A percentile compares a stretch with the other conserved stretches of the same genome.
These are phyloP conservation scores for Lodderomyces margitis DNA, from an alignment of 1,139 yeast species.

Conservation along the genomic window DNA sequence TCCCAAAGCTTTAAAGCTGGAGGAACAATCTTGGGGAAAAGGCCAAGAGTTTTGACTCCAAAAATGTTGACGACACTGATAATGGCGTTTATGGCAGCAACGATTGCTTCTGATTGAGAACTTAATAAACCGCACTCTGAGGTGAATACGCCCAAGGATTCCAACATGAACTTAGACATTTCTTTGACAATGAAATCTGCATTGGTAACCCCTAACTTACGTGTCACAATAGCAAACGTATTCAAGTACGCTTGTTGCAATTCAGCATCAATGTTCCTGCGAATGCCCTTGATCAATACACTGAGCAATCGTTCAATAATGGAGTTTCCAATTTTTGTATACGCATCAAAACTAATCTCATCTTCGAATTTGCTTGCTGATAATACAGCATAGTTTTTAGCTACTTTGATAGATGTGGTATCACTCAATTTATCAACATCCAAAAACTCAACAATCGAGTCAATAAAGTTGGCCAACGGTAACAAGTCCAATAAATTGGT, in stretches of 20 bases:
- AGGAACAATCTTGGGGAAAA: conserved; percentile 80
- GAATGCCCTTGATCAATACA: conserved; percentile 46
- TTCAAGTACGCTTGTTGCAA: conserved; percentile 71
- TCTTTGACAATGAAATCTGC: conserved; percentile 27
- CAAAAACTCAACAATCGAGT: conserved; percentile 59
- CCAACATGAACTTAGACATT: conserved; percentile 41
- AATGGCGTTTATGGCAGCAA: conserved; percentile 73
- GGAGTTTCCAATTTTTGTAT: background rate
- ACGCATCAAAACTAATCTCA: background rate
- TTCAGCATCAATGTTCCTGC: conserved; percentile 39
- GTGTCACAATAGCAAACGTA: conserved; percentile 59
- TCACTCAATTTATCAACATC: conserved; percentile 43
- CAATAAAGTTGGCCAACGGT: conserved; percentile 72
- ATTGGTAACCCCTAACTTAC: conserved; percentile 55
- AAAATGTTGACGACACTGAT: conserved; percentile 66
- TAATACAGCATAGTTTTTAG: conserved; percentile 56
- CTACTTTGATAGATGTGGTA: conserved; percentile 35
- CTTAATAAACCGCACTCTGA: conserved; percentile 53
- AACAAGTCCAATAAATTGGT: conserved; percentile 63
- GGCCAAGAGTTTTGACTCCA: conserved; percentile 86
- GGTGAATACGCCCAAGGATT: conserved; percentile 52
- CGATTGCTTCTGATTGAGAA: conserved; percentile 58
- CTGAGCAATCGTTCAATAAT: conserved; percentile 38
- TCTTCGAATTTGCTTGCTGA: conserved; percentile 66
- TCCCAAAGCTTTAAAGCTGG: conserved; percentile 64